phyloP scores from a whole-genome alignment of 2,329 filamentous ascomycete genomes.

The Aspergillus felis region DNA sequence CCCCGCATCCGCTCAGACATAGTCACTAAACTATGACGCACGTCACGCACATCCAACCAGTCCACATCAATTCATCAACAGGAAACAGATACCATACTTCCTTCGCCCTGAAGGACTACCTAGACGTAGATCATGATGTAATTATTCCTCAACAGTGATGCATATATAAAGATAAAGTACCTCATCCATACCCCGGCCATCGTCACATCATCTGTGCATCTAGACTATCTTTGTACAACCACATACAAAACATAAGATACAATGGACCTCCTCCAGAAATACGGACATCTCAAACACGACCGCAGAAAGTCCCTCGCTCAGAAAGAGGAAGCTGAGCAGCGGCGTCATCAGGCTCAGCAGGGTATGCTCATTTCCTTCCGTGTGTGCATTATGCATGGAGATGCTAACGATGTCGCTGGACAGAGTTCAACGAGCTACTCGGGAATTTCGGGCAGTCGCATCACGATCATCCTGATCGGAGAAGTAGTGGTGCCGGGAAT shows the following conservation, averaged over 20 bases:
- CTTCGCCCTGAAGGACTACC: too few species aligned
- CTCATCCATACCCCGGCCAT: background rate
- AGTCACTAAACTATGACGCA: background rate
- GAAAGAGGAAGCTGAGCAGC: background rate
- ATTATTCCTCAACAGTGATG: background rate
- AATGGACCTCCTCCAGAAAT: constrained; percentile 14
- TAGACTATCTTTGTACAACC: background rate
- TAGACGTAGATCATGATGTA: background rate
- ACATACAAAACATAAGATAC: background rate
- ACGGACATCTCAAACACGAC: constrained; percentile 11
- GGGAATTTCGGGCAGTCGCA: constrained; percentile 10
- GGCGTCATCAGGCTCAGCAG: constrained; percentile 2
- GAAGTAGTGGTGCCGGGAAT: constrained; percentile 13
- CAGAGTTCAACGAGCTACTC: constrained; percentile 61
- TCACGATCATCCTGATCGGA: constrained; percentile 14
- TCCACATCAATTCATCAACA: too few species aligned
- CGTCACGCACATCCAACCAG: background rate
- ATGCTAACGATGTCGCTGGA: background rate
- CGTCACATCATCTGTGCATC: background rate
- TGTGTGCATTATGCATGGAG: too few species aligned
- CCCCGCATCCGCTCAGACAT: background rate
- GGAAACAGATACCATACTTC: too few species aligned
- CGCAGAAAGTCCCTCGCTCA: constrained; percentile 1
- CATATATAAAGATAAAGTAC: background rate
- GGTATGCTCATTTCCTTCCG: constrained; percentile 1